phyloP scores from a whole-genome alignment of 2,329 filamentous ascomycete species.

The Fusarium sp. region DNA sequence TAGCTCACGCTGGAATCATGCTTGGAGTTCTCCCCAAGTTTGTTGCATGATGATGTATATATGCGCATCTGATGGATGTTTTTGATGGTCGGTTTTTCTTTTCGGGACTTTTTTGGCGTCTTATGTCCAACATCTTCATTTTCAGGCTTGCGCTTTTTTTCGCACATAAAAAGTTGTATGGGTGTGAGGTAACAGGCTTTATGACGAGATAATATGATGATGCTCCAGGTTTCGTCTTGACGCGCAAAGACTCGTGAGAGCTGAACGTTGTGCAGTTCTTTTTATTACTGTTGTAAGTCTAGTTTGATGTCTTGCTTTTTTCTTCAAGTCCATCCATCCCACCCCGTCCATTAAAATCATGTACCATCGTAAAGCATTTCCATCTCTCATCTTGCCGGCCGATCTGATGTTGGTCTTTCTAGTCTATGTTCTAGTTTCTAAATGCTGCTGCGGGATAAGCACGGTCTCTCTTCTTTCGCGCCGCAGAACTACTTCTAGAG shows the following conservation, averaged over 20 bases:
- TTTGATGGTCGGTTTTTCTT: slow-evolving; percentile 20
- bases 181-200: slow-evolving; percentile 16
- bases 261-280: neutral
- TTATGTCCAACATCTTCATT: slow-evolving; percentile 7
- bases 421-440: slow-evolving; percentile 49
- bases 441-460: slow-evolving; percentile 71
- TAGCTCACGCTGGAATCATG: neutral
- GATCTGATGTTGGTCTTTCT: neutral
- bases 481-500: slow-evolving; percentile 65
- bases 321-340: slow-evolving; percentile 1
- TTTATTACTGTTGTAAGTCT: slow-evolving; percentile 16
- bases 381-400: neutral
- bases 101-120: slow-evolving; percentile 26
- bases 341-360: slow-evolving; percentile 19
- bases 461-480: slow-evolving; percentile 66
- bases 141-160: slow-evolving; percentile 6
- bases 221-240: neutral
- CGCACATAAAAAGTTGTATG: slow-evolving; percentile 28
- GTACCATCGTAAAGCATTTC: slow-evolving; percentile 22
- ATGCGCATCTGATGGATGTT: slow-evolving; percentile 23
- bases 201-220: slow-evolving; percentile 17
- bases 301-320: neutral
- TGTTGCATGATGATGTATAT: slow-evolving; percentile 25
- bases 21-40: slow-evolving; percentile 14
- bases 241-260: too few relatives aligned